These are phyloP conservation scores for Eimeria sp. DNA, from an alignment of 169 alveolate genomes.

Conservation along the genomic window DNA sequence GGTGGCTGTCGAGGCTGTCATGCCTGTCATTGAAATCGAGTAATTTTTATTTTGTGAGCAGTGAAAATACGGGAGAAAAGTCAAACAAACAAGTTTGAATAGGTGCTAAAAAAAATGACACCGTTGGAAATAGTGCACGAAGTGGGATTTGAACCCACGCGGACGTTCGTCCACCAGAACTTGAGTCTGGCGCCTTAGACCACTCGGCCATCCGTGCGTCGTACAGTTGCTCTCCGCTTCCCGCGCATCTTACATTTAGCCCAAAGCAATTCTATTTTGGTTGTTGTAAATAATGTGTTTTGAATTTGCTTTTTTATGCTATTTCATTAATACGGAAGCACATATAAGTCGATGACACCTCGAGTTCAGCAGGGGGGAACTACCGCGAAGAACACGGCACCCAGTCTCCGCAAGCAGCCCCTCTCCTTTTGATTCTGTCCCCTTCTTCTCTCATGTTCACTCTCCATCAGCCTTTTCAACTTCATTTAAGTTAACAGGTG, in stretches of 20 bases:
- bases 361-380: neutral
- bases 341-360: neutral
- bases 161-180: slow-evolving; percentile 87
- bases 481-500: neutral
- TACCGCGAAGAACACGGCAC: neutral
- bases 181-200: slow-evolving; percentile 14
- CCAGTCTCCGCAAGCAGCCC: neutral
- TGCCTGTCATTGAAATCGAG: too few species aligned
- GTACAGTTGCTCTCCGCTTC: slow-evolving; percentile 96
- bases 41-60: neutral
- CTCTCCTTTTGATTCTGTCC: neutral
- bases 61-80: neutral
- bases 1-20: too few species aligned
- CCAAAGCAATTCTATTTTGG: neutral
- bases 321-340: neutral
- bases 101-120: neutral
- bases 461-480: neutral
- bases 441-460: neutral
- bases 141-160: slow-evolving; percentile 97
- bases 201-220: slow-evolving; percentile 90
- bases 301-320: neutral
- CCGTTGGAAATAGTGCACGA: slow-evolving; percentile 88
- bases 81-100: neutral
- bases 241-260: slow-evolving; percentile 83
- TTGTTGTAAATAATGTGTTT: too few species aligned